phyloP scores from a whole-genome alignment of 331 rosid species.

The Dryas integrifolia region DNA sequence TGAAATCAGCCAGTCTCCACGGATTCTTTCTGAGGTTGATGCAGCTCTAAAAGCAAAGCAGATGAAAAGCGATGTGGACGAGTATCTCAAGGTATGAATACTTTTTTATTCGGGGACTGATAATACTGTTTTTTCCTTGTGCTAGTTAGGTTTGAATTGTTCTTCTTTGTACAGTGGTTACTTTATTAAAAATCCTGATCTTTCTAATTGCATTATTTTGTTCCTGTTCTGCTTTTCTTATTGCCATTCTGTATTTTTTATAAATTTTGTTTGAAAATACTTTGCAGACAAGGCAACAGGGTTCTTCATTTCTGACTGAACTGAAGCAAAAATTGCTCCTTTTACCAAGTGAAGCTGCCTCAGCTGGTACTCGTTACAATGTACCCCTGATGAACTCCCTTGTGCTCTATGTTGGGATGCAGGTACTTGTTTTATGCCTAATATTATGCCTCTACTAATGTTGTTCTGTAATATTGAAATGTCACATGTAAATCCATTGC shows the following conservation, averaged over 20 bases:
- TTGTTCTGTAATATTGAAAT: background rate
- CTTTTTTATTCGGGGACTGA: background rate
- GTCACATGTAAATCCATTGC: no score
- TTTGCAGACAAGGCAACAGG: constrained; percentile 68
- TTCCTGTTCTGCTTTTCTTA: background rate
- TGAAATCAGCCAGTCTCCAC: constrained; percentile 83
- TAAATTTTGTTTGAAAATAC: background rate
- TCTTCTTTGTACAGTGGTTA: background rate
- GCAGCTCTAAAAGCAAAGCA: constrained; percentile 76
- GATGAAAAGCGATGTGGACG: constrained; percentile 91
- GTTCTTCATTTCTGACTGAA: constrained; percentile 67
- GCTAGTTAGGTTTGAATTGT: background rate
- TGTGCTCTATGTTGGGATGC: constrained; percentile 94
- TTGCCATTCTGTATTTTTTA: background rate
- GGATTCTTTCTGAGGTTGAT: constrained; percentile 92
- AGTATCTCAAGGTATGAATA: constrained; percentile 68
- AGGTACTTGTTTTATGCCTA: constrained; percentile 46
- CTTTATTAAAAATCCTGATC: background rate
- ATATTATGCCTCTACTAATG: background rate
- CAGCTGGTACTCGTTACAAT: constrained; percentile 89
- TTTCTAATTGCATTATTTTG: background rate
- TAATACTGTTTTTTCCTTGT: background rate
- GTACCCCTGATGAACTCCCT: constrained; percentile 93
- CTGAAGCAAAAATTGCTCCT: constrained; percentile 86
- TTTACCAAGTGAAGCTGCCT: constrained; percentile 63